Conservation (phyloP, 768 basidiomycete species). For the Mrakia blollopis region DNA sequence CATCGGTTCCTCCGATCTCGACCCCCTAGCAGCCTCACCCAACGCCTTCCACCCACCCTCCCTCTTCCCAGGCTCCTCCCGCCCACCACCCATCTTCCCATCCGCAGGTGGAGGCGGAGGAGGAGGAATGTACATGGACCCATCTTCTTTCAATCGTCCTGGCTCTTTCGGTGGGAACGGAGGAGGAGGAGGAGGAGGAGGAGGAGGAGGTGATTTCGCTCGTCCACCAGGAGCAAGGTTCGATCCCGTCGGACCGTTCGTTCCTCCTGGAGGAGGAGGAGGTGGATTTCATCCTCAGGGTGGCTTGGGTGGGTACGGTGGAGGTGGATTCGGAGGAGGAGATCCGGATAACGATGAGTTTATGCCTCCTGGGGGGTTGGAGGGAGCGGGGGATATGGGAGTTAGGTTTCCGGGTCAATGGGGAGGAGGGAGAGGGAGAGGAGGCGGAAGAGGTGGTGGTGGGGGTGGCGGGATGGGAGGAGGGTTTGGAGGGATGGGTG, state of each 20-base stretch:
- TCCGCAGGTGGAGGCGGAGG: not conserved
- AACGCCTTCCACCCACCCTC: slow-evolving; percentile 27
- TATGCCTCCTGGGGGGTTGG: slow-evolving; percentile 31
- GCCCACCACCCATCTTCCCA: not conserved
- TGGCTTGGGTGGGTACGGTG: not conserved
- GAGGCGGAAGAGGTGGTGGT: slow-evolving; percentile 16
- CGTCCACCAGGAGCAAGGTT: slow-evolving; percentile 27
- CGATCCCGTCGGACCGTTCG: slow-evolving; percentile 24
- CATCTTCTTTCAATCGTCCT: slow-evolving; percentile 1
- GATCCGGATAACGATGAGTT: slow-evolving; percentile 34
- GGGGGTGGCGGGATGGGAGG: too few species aligned
- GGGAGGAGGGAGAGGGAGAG: not conserved
- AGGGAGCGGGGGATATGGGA: not conserved
- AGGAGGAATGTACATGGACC: slow-evolving; percentile 32
- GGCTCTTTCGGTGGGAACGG: not conserved
- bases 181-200: not conserved
- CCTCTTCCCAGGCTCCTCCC: not conserved
- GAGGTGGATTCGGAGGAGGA: not conserved
- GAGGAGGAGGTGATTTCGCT: not conserved
- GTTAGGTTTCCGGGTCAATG: slow-evolving; percentile 24
- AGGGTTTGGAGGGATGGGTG: slow-evolving; percentile 9
- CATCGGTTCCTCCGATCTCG: slow-evolving; percentile 30
- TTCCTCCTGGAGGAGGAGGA: slow-evolving; percentile 15
- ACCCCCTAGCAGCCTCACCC: slow-evolving; percentile 31
- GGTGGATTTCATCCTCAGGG: slow-evolving; percentile 9